Conservation (phyloP, 768 basidiomycete species). For the Russula sp. region DNA sequence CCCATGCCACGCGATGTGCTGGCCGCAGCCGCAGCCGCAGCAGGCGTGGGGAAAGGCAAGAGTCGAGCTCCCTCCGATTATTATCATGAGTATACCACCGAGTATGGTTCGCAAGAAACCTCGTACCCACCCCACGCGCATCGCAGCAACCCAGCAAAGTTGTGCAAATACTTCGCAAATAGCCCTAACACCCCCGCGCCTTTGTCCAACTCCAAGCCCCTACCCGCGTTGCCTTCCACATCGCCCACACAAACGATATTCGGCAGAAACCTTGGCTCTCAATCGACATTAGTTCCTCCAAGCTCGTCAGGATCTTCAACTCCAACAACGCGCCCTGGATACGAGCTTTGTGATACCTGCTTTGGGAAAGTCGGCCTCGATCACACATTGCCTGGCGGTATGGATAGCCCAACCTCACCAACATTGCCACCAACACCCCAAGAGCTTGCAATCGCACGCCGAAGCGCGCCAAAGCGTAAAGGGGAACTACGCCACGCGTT, state of each 20-base stretch:
- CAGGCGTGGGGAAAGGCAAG: slow-evolving; percentile 46
- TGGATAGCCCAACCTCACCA: slow-evolving; percentile 41
- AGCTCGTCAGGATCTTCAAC: slow-evolving; percentile 20
- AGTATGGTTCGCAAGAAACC: not conserved
- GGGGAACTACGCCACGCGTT: slow-evolving; percentile 80
- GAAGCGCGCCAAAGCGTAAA: slow-evolving; percentile 63
- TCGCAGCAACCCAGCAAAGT: not conserved
- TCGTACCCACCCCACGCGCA: slow-evolving; percentile 12
- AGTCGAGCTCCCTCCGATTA: slow-evolving; percentile 22
- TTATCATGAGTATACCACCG: slow-evolving; percentile 1
- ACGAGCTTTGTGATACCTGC: slow-evolving; percentile 79
- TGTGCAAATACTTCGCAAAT: not conserved
- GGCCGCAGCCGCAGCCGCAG: slow-evolving; percentile 21
- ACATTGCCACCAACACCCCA: slow-evolving; percentile 24
- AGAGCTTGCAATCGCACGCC: slow-evolving; percentile 46
- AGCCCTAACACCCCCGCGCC: not conserved
- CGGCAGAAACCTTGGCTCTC: slow-evolving; percentile 8
- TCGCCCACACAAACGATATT: slow-evolving; percentile 13
- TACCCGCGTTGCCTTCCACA: slow-evolving; percentile 36
- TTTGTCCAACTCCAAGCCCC: slow-evolving; percentile 33
- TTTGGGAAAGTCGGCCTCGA: slow-evolving; percentile 69
- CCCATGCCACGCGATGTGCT: slow-evolving; percentile 28
- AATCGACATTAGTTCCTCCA: slow-evolving; percentile 15
- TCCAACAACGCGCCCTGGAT: slow-evolving; percentile 38
- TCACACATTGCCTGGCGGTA: slow-evolving; percentile 53